Conservation (phyloP, 2,329 filamentous ascomycete genomes). For the Paradendryphiella salina region DNA sequence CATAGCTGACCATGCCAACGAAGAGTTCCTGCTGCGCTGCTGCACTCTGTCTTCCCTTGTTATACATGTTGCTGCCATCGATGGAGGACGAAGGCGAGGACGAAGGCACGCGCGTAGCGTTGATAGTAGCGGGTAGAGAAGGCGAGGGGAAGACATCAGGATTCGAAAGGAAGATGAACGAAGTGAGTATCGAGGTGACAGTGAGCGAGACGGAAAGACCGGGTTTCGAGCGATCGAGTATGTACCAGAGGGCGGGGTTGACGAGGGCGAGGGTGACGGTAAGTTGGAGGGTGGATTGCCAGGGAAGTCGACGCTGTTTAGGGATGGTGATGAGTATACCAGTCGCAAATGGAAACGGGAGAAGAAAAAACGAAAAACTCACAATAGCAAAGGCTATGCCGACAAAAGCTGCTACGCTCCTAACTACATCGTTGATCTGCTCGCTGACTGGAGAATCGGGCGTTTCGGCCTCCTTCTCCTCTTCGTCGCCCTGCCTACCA, state of each 20-base stretch:
- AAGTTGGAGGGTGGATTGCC: slow-evolving; percentile 93
- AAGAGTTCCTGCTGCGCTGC: slow-evolving; percentile 35
- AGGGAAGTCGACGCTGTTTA: slow-evolving; percentile 78
- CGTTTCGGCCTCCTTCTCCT: slow-evolving; percentile 35
- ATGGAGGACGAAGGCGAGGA: no score
- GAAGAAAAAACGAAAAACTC: slow-evolving; percentile 47
- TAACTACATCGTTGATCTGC: slow-evolving; percentile 76
- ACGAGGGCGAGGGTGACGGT: slow-evolving; percentile 85
- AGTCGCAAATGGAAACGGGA: neutral
- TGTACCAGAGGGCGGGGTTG: slow-evolving; percentile 93
- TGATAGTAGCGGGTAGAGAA: slow-evolving; percentile 26
- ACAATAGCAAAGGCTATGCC: slow-evolving; percentile 83
- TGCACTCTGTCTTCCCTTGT: slow-evolving; percentile 1
- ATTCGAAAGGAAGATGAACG: slow-evolving; percentile 72
- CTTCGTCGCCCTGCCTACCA: neutral
- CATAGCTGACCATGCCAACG: slow-evolving; percentile 62
- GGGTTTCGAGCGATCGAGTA: slow-evolving; percentile 85
- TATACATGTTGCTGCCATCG: slow-evolving; percentile 5
- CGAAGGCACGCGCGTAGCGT: slow-evolving; percentile 28
- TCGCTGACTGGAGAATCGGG: slow-evolving; percentile 50
- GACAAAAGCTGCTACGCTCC: slow-evolving; percentile 71
- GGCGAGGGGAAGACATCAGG: slow-evolving; percentile 71
- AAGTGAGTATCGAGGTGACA: slow-evolving; percentile 74
- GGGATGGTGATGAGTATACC: no score
- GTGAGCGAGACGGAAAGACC: slow-evolving; percentile 78